Evolutionary conservation across 2,329 filamentous ascomycete species (phyloP), one percentile per base, ranked within the genome.

Genomic region (Chalaropsis ovoidea): DNA sequence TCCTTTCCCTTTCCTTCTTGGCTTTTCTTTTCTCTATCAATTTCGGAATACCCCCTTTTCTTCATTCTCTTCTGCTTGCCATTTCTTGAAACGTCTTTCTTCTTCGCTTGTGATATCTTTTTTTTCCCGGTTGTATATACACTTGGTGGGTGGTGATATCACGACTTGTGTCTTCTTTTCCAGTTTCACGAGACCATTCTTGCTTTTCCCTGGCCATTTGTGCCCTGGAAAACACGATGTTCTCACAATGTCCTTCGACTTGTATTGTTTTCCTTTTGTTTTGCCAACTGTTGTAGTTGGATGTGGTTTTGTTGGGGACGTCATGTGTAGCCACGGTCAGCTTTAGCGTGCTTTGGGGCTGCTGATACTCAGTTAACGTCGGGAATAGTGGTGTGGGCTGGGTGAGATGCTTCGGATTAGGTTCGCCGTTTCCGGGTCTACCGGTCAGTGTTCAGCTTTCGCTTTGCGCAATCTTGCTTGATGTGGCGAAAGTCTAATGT

Each of bases 61-160:
- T 22, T 69, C 69, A 70, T 43, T 54, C 41, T 64, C 19, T 52
- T 66, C 62, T 66, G 27, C 41, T 62, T 45, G 35, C 54, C 35
- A 42, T 67, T 52, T 60, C 35, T 47, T 56, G 64, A 31, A 24
- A 56, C 65, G 43, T 58, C 24, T 35, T 54, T 47, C 61, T 62
- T 62, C 61, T 62, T 62, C 63, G 13, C 35, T 52, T 56, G 63
- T 27, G 42, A 19, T 43, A 39, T 62, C 61, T 31, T 66, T 43
- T 65, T 47, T 56, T 63, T 22, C 39, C 62, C 19, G 35, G 64
- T 45, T 63, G 35, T 62, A 62, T 64, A 65, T 62, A 65, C 62
- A 62, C 43, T 63, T 42, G n/a, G 22, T 60, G 27, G 10, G 43
- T 62, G 64, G 31, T 66, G 22, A 22, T 31, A 22, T 24, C 41